These are phyloP conservation scores for Salix caprea DNA, from an alignment of 345 rosid genomes.

Conservation along the genomic window DNA sequence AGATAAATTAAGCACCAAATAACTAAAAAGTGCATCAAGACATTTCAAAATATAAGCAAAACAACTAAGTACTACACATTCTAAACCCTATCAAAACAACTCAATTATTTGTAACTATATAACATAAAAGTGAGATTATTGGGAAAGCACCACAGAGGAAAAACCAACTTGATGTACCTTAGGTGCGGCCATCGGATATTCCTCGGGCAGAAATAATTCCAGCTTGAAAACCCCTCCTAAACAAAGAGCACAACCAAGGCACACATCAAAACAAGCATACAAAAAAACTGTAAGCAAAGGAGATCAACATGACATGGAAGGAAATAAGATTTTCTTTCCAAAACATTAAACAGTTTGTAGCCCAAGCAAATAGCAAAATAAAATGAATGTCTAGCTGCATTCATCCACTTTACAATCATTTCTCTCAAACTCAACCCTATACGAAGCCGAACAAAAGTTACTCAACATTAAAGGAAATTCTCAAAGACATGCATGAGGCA, in stretches of 20 bases:
- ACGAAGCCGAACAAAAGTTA: background rate
- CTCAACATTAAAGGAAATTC: background rate
- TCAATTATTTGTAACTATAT: background rate
- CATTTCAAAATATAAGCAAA: background rate
- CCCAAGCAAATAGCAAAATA: background rate
- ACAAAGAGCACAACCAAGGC: constrained; percentile 17
- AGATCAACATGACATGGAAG: background rate
- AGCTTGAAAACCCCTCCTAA: constrained; percentile 97
- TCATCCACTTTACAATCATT: background rate
- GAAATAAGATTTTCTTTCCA: background rate
- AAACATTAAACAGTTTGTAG: background rate
- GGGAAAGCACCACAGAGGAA: background rate
- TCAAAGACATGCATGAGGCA: background rate
- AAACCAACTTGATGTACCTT: constrained; percentile 46
- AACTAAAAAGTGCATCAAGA: background rate
- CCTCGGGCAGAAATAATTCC: constrained; percentile 98
- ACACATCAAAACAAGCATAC: background rate
- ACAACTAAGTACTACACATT: background rate
- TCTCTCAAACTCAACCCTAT: background rate
- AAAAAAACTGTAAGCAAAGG: background rate
- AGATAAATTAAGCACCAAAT: background rate
- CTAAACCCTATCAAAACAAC: background rate
- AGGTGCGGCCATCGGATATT: constrained; percentile 99
- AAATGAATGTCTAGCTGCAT: background rate
- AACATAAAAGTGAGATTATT: background rate